Evolutionary conservation across 352 stramenopile species (phyloP).

Genomic region (Saprolegnia diclina): DNA sequence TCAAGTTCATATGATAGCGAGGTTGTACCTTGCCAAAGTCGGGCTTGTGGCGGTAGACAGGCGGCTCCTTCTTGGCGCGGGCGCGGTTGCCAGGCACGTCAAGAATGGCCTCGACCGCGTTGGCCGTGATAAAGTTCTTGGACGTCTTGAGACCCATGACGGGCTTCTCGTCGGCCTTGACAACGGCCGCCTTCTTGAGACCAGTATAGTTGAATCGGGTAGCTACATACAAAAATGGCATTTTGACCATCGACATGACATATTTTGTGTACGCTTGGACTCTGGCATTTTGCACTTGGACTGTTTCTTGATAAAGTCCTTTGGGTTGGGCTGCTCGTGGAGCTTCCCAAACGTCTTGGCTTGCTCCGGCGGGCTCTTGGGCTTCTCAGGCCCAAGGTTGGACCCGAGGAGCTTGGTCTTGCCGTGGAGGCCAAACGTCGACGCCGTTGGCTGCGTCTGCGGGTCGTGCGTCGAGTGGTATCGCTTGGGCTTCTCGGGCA

Average conservation of each 20-base stretch:
- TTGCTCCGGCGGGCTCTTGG: constrained; percentile 32
- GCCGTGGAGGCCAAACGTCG: constrained; percentile 78
- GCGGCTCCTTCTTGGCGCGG: constrained; percentile 49
- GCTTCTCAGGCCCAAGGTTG: constrained; percentile 57
- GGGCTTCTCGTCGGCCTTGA: constrained; percentile 82
- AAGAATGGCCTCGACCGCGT: constrained; percentile 90
- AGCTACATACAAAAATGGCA: constrained; percentile 35
- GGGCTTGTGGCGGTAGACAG: constrained; percentile 84
- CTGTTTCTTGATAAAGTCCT: constrained; percentile 62
- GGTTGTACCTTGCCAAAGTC: constrained; percentile 78
- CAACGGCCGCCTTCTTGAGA: constrained; percentile 59
- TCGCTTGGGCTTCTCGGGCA: constrained; percentile 69
- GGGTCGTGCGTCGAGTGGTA: constrained; percentile 88
- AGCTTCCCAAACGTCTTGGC: constrained; percentile 61
- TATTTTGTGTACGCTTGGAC: constrained; percentile 43
- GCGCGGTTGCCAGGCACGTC: constrained; percentile 57
- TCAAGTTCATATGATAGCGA: background rate
- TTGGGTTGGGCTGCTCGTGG: constrained; percentile 56
- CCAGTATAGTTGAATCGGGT: constrained; percentile 66
- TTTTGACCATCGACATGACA: constrained; percentile 23
- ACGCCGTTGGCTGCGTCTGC: constrained; percentile 71
- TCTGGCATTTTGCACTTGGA: constrained; percentile 30
- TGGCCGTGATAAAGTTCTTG: constrained; percentile 92
- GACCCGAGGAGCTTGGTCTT: constrained; percentile 62
- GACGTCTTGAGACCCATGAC: constrained; percentile 88